A percentile compares a stretch with the other conserved stretches of the same genome.
Evolutionary conservation across 1,284 basidiomycete species (phyloP).

Genomic region (Trichosporon sp.): DNA sequence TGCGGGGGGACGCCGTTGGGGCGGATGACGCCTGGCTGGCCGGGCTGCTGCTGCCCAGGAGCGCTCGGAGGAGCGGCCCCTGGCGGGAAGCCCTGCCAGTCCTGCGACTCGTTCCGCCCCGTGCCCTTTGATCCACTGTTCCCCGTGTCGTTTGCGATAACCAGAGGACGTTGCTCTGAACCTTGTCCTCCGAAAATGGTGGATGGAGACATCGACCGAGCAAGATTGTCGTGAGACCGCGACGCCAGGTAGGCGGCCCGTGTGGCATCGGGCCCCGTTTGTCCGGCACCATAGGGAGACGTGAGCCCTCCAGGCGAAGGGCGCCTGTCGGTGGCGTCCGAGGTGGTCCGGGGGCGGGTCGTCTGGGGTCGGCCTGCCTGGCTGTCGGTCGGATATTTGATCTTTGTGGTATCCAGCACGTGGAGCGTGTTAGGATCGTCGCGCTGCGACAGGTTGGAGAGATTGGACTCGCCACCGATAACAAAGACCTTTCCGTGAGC

Average conservation of each 20-base stretch:
- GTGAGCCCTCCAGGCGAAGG: not conserved
- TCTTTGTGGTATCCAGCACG: constrained; percentile 92
- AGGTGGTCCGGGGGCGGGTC: constrained; percentile 15
- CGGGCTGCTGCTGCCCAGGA: constrained; percentile 63
- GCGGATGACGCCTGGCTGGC: constrained; percentile 3
- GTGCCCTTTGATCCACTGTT: constrained; percentile 1
- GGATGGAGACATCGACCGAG: constrained; percentile 29
- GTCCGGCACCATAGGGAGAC: constrained; percentile 6
- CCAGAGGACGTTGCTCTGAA: constrained; percentile 19
- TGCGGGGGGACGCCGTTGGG: constrained; percentile 53
- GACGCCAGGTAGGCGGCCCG: constrained; percentile 16
- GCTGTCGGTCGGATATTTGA: constrained; percentile 73
- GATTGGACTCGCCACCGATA: constrained; percentile 80
- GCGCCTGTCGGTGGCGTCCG: constrained; percentile 16
- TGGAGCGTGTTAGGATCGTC: constrained; percentile 82
- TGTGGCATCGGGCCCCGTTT: not conserved
- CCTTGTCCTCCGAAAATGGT: not conserved
- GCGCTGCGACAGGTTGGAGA: constrained; percentile 50
- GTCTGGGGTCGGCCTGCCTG: constrained; percentile 4
- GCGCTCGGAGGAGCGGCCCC: constrained; percentile 57
- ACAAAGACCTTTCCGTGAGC: constrained; percentile 84
- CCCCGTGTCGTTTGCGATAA: constrained; percentile 18
- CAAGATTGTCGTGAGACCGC: constrained; percentile 31
- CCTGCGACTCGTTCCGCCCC: constrained; percentile 19
- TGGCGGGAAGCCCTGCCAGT: constrained; percentile 7